Evolutionary conservation across 2,329 filamentous ascomycete genomes (phyloP).

Genomic region (Aspergillus novofumigatus): DNA sequence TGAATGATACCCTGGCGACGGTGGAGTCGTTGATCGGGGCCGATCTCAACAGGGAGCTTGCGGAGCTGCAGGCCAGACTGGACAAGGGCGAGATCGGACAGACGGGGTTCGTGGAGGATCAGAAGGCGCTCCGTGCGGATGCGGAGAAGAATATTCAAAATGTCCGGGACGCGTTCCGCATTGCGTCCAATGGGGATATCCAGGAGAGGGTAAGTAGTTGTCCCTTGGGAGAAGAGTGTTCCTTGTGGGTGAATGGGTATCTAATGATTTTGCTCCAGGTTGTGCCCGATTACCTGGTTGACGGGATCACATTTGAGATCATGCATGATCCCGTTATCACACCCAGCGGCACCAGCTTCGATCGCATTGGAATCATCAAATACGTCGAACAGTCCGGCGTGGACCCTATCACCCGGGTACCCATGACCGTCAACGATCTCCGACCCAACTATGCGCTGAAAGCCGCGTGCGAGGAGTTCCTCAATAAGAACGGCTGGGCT

Average conservation of each 20-base stretch:
- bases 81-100: conserved; percentile 45
- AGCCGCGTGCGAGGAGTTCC: conserved; percentile 78
- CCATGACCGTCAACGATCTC: conserved; percentile 64
- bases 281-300: conserved; percentile 47
- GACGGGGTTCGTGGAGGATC: conserved; percentile 66
- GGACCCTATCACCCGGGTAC: conserved; percentile 81
- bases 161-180: conserved; percentile 41
- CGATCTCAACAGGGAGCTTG: conserved; percentile 36
- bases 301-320: conserved; percentile 48
- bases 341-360: conserved; percentile 85
- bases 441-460: conserved; percentile 77
- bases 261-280: conserved; percentile 25
- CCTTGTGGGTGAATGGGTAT: conserved; percentile 1
- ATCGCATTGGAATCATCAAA: conserved; percentile 78
- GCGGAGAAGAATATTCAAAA: conserved; percentile 45
- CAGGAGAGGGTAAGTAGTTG: conserved; percentile 37
- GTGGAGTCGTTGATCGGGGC: conserved; percentile 39
- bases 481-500: conserved; percentile 85
- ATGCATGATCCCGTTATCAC: conserved; percentile 51
- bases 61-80: conserved; percentile 31
- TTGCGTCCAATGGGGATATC: conserved; percentile 39
- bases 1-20: conserved; percentile 38
- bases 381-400: conserved; percentile 70
- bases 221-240: background rate
- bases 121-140: conserved; percentile 54